Evolutionary conservation across 352 stramenopile genomes (phyloP), one percentile per base, ranked within the genome.

Genomic region (Pythium utonaiense): DNA sequence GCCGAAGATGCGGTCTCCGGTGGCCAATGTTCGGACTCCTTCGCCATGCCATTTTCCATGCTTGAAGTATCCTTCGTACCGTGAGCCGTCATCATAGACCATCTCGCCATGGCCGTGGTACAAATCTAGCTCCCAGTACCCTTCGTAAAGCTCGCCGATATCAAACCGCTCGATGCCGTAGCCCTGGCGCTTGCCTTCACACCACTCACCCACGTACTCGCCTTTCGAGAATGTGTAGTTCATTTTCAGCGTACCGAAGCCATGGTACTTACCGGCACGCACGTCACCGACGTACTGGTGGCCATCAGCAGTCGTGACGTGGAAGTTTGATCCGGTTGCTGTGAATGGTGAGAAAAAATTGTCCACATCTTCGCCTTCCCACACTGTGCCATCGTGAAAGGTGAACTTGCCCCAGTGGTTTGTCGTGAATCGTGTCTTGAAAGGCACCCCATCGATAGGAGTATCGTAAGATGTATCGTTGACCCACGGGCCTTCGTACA

Each of bases 171-270:
- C 84, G 44, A 93, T 89, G 25, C 84, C 84, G 64, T 92, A 93
- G 14, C 84, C 84, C 27, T 92, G 77, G 1, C 84, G 78, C 34
- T 89, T 71, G 12, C 89, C 87, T 27, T 90, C 79, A 28, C 74
- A 79, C 85, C 86, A 97, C 59, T 93, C 81, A 8, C 89, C 89
- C 2, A 90, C 74, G 54, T 91, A 93, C 45, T 93, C 80, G 9
- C 84, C 84, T 21, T 70, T 74, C n/a, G 77, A 64, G 33, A 87
- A 83, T 7, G 67, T 62, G 57, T 77, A 73, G n/a, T 76, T 53
- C 53, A 93, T 81, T 9, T 80, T 60, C n/a, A 91, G 61, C 21
- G 71, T 87, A 1, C 84, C 84, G 27, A 91, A 83, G 10, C 84
- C 84, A 42, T 93, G 84, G 52, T 78, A 93, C 24, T 86, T 77